Evolutionary conservation across 768 basidiomycete genomes (phyloP).

Genomic region (Termitomyces sp.): DNA sequence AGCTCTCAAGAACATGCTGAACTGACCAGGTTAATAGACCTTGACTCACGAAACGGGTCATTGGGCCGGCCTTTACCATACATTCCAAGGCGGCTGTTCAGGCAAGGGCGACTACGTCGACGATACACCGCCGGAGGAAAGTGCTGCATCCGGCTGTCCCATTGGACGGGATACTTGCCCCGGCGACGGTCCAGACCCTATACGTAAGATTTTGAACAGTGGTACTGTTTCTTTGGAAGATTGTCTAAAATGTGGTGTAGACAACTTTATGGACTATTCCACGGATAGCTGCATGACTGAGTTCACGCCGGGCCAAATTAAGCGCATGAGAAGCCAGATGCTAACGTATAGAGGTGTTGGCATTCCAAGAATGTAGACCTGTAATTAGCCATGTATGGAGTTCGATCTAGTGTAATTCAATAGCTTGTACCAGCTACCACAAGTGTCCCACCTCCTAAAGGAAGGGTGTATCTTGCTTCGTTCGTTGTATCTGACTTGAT

Average conservation of each 20-base stretch:
- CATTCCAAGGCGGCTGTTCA: conserved; percentile 44
- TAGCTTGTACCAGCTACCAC: neutral
- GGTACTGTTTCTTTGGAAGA: neutral
- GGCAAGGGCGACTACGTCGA: conserved; percentile 31
- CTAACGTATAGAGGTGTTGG: conserved; percentile 33
- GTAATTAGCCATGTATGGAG: neutral
- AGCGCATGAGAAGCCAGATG: conserved; percentile 31
- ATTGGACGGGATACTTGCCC: conserved; percentile 23
- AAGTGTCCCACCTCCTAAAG: neutral
- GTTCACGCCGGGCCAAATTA: conserved; percentile 36
- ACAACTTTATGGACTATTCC: conserved; percentile 45
- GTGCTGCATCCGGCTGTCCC: conserved; percentile 32
- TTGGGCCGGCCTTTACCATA: conserved; percentile 53
- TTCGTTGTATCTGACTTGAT: neutral
- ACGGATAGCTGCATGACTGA: conserved; percentile 40
- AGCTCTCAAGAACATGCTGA: conserved; percentile 5
- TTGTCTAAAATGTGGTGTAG: conserved; percentile 12
- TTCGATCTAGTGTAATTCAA: neutral
- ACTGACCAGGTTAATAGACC: conserved; percentile 22
- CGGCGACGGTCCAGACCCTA: conserved; percentile 26
- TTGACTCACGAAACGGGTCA: conserved; percentile 51
- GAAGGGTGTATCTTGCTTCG: neutral
- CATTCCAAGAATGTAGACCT: conserved; percentile 13
- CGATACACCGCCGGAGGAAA: conserved; percentile 37
- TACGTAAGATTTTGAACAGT: conserved; percentile 16